Conservation (phyloP, 2,329 filamentous ascomycete genomes). For the Phyllosticta citribraziliensis region DNA sequence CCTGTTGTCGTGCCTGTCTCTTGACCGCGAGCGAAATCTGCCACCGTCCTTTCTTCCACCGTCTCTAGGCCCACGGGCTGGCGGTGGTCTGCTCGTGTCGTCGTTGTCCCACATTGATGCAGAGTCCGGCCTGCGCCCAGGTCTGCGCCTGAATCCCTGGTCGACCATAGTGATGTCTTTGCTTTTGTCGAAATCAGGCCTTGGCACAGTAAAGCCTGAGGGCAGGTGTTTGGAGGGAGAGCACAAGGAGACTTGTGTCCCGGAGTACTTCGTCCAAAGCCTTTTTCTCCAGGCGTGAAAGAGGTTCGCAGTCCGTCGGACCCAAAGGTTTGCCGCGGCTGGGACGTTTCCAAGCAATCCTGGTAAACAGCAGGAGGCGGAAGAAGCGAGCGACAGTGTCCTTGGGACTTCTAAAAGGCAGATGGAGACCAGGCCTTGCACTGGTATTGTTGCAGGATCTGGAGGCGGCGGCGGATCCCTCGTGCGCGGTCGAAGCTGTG, state of each 20-base stretch:
- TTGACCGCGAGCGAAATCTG: constrained; percentile 19
- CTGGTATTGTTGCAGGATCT: background rate
- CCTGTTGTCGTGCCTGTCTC: constrained; percentile 11
- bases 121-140: constrained; percentile 9
- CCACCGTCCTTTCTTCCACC: constrained; percentile 12
- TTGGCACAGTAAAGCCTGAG: background rate
- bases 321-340: background rate
- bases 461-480: background rate
- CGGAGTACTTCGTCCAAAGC: background rate
- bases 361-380: background rate
- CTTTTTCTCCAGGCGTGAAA: background rate
- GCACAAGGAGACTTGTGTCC: background rate
- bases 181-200: background rate
- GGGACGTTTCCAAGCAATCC: background rate
- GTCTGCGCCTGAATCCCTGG: constrained; percentile 5
- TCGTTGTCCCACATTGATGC: constrained; percentile 12
- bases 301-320: background rate
- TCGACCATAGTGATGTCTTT: constrained; percentile 10
- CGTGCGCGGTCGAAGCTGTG: background rate
- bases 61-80: background rate
- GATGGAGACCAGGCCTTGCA: background rate
- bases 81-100: background rate
- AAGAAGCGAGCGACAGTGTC: background rate
- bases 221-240: background rate
- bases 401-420: background rate